These are phyloP conservation scores for Cladosporium sp. DNA, from an alignment of 2,329 filamentous ascomycete species.

Conservation along the genomic window DNA sequence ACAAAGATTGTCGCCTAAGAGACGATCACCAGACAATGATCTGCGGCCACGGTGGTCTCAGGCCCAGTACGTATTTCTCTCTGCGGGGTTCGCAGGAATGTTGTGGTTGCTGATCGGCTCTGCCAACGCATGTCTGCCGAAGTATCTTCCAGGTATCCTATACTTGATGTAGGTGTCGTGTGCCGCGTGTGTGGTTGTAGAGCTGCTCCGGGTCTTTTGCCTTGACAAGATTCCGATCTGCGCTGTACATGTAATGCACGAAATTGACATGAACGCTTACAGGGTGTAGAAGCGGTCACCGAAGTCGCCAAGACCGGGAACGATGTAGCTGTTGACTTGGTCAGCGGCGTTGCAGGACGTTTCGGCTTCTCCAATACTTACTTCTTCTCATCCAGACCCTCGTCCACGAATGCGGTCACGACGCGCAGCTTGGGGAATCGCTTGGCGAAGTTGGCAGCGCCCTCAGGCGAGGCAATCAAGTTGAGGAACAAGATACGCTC, in stretches of 20 bases:
- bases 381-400: constrained; percentile 98
- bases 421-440: constrained; percentile 87
- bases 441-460: constrained; percentile 82
- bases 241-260: background rate
- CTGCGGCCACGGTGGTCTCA: background rate
- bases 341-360: constrained; percentile 35
- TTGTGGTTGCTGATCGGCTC: background rate
- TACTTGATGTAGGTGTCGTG: constrained; percentile 10
- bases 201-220: background rate
- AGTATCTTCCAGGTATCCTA: constrained; percentile 3
- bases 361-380: constrained; percentile 49
- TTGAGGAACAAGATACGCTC: constrained; percentile 96
- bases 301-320: constrained; percentile 91
- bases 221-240: background rate
- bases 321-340: constrained; percentile 73
- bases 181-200: background rate
- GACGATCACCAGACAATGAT: background rate
- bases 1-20: background rate
- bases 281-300: constrained; percentile 95
- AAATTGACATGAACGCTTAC: constrained; percentile 41
- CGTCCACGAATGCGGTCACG: constrained; percentile 93
- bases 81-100: constrained; percentile 9
- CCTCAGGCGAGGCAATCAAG: constrained; percentile 93
- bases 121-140: constrained; percentile 6
- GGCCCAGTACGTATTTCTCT: background rate